Conservation (phyloP, 2,329 filamentous ascomycete genomes). For the Stagonosporopsis cucurbitacearum region DNA sequence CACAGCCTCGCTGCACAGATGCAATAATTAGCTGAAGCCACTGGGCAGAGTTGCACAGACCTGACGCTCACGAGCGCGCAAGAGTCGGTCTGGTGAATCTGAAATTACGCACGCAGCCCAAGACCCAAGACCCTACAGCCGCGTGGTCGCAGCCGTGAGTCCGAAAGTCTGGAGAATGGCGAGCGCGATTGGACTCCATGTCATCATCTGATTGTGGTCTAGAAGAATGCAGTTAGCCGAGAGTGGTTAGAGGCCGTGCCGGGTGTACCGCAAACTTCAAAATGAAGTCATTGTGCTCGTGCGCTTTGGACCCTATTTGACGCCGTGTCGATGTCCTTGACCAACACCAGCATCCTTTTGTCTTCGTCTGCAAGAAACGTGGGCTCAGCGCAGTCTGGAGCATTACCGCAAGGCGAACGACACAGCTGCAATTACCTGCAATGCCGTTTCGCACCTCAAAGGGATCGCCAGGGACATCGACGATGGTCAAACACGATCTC, state of each 20-base stretch:
- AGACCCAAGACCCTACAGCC: conserved; percentile 16
- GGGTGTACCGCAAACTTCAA: conserved; percentile 12
- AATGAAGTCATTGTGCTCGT: conserved; percentile 16
- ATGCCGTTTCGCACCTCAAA: background rate
- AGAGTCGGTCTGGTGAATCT: conserved; percentile 12
- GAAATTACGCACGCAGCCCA: conserved; percentile 15
- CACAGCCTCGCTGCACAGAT: conserved; percentile 6
- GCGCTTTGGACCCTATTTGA: conserved; percentile 5
- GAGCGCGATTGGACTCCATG: conserved; percentile 35
- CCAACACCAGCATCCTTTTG: conserved; percentile 5
- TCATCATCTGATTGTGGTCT: conserved; percentile 42
- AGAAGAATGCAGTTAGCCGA: conserved; percentile 18
- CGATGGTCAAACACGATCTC: conserved; percentile 10
- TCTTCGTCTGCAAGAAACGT: background rate
- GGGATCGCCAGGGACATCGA: conserved; percentile 15
- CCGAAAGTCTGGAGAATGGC: conserved; percentile 32
- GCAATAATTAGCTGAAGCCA: conserved; percentile 7
- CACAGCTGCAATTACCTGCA: background rate
- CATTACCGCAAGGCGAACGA: background rate
- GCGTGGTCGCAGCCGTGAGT: conserved; percentile 24
- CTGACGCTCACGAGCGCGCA: conserved; percentile 6
- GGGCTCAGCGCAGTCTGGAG: background rate
- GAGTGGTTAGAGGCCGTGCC: conserved; percentile 17
- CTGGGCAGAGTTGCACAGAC: background rate
- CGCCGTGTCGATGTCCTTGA: conserved; percentile 11